phyloP scores from a whole-genome alignment of 176 grass and related monocot species.

The Puya raimondii region DNA sequence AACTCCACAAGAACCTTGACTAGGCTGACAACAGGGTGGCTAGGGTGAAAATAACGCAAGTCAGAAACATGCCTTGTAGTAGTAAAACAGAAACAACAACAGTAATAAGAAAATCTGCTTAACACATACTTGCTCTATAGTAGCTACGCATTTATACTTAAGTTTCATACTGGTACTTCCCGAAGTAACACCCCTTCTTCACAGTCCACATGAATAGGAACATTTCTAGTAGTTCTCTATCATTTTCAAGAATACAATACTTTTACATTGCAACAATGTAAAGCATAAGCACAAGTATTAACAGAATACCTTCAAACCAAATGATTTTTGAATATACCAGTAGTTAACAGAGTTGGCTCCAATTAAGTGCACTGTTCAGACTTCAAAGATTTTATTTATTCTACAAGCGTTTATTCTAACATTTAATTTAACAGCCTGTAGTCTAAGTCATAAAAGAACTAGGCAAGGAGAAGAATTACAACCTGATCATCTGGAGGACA shows the following conservation, averaged over 20 bases:
- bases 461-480: conserved; percentile 13
- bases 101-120: neutral
- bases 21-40: conserved; percentile 59
- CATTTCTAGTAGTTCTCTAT: too few species aligned
- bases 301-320: too few species aligned
- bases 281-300: too few species aligned
- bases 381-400: neutral
- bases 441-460: neutral
- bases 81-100: neutral
- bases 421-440: neutral
- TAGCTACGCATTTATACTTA: too few species aligned
- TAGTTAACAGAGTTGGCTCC: too few species aligned
- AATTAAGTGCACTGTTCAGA: too few species aligned
- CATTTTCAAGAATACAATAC: too few species aligned
- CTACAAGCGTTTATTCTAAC: neutral
- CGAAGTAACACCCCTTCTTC: too few species aligned
- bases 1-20: conserved; percentile 35
- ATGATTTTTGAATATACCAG: too few species aligned
- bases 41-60: conserved; percentile 25
- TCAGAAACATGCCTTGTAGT: neutral
- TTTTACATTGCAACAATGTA: too few species aligned
- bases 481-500: conserved; percentile 98
- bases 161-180: too few species aligned
- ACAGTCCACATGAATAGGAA: too few species aligned
- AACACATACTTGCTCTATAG: neutral